phyloP scores from a whole-genome alignment of 768 basidiomycete species.

The Suillus bovinus region DNA sequence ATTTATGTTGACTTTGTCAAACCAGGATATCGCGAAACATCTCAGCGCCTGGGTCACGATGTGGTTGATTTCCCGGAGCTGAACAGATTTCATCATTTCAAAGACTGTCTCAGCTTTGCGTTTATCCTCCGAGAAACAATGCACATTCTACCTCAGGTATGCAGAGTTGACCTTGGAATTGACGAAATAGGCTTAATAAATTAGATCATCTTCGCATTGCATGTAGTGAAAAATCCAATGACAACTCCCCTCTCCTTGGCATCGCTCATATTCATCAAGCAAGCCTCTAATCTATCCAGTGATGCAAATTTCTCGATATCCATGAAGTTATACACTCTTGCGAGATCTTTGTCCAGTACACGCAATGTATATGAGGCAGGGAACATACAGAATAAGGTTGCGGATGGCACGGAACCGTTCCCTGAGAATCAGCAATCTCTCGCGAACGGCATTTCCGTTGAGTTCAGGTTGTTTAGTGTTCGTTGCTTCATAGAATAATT shows the following conservation, averaged over 20 bases:
- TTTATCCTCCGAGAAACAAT: constrained; percentile 54
- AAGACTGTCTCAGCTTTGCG: constrained; percentile 28
- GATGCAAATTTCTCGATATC: constrained; percentile 50
- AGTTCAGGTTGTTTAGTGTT: constrained; percentile 46
- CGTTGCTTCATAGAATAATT: constrained; percentile 12
- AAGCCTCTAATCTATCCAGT: constrained; percentile 53
- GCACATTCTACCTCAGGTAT: constrained; percentile 47
- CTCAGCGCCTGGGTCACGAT: constrained; percentile 36
- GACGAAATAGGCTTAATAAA: not conserved
- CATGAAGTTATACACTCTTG: constrained; percentile 52
- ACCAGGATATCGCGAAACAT: constrained; percentile 32
- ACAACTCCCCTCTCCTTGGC: constrained; percentile 65
- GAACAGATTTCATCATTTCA: constrained; percentile 30
- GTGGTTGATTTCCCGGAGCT: constrained; percentile 37
- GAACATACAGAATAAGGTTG: constrained; percentile 57
- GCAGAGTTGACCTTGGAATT: not conserved
- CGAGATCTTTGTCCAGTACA: constrained; percentile 54
- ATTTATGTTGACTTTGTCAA: not conserved
- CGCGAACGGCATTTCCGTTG: constrained; percentile 50
- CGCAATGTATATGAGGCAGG: constrained; percentile 62
- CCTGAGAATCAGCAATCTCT: constrained; percentile 49
- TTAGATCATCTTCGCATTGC: not conserved
- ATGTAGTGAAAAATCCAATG: constrained; percentile 33
- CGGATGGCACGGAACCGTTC: constrained; percentile 51
- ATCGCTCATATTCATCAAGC: constrained; percentile 58